Evolutionary conservation across 1,284 basidiomycete species (phyloP), one percentile per base, ranked within the genome.

Genomic region (Papiliotrema terrestris): DNA sequence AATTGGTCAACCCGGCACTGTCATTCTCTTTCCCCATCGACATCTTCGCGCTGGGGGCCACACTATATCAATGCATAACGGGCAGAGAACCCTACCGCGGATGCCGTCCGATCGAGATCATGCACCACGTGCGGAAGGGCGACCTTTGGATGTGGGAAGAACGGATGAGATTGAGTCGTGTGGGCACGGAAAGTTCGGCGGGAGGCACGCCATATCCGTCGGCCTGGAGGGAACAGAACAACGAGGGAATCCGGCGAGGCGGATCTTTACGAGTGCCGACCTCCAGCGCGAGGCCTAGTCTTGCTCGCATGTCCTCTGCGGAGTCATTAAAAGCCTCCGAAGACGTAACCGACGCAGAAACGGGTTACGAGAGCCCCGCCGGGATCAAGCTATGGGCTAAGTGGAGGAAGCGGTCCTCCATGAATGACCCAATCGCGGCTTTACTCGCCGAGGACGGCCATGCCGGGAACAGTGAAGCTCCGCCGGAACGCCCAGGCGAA

Each of bases 1-100:
- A 82, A 57, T 74, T 80, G 35, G 70, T 77, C 39, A 69, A 72
- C 52, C 69, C 73, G 1, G 54, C 48, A n/a, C 66, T 61, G 23
- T 65, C 77, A 0, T 80, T 80, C 65, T 74, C 72, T 22, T 79
- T 77, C 63, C 72, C 78, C 1, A 72, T 77, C 55, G 80, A 82
- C 66, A 65, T 81, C 13, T 82, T 80, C 61, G 72, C 78, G 20
- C 73, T 80, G 42, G 80, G 79, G 25, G 77, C 80, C 1, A 79
- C 79, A 5, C 72, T 81, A 19, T 72, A 75, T 49, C 76, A 78
- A 49, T 71, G 76, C 45, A 57, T 80, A 42, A 78, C 78, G 1
- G 79, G 78, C 0, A 61, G 73, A 8, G 79, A 81, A 54, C 80
- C 80, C 2, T 81, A 76, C 64, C 66, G 69, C 39, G 74, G 76